Conservation (phyloP, 2,329 filamentous ascomycete genomes). For the Teratosphaeria destructans region DNA sequence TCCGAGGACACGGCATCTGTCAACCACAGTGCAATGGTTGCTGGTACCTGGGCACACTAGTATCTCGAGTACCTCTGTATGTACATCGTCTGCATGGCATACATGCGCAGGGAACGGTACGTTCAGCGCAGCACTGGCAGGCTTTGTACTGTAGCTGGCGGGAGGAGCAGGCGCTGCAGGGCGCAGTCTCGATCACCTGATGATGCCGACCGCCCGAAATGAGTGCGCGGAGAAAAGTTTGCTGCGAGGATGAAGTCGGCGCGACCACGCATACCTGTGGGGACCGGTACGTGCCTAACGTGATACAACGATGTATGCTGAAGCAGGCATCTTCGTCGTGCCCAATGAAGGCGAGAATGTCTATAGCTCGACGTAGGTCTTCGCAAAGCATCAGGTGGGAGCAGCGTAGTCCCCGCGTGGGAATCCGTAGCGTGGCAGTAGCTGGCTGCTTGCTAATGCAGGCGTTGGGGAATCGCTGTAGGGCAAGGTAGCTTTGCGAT, state of each 20-base stretch:
- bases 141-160: not conserved
- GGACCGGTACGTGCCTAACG: not conserved
- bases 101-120: not conserved
- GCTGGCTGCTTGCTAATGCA: not conserved
- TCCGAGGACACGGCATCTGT: no score
- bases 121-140: not conserved
- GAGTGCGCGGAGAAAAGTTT: not conserved
- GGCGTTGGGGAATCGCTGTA: not conserved
- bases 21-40: no score
- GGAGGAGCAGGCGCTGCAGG: not conserved
- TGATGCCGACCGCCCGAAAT: not conserved
- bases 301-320: not conserved
- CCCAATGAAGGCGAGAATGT: not conserved
- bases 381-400: not conserved
- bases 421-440: not conserved
- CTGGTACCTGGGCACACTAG: not conserved
- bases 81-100: not conserved
- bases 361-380: not conserved
- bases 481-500: not conserved
- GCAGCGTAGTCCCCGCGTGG: not conserved
- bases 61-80: not conserved
- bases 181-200: not conserved
- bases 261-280: not conserved
- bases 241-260: not conserved
- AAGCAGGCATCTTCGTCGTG: no score